A percentile compares a stretch with the other conserved stretches of the same genome.
These are phyloP conservation scores for Kazachstania taianensis DNA, from an alignment of 805 yeast genomes.

Conservation along the genomic window DNA sequence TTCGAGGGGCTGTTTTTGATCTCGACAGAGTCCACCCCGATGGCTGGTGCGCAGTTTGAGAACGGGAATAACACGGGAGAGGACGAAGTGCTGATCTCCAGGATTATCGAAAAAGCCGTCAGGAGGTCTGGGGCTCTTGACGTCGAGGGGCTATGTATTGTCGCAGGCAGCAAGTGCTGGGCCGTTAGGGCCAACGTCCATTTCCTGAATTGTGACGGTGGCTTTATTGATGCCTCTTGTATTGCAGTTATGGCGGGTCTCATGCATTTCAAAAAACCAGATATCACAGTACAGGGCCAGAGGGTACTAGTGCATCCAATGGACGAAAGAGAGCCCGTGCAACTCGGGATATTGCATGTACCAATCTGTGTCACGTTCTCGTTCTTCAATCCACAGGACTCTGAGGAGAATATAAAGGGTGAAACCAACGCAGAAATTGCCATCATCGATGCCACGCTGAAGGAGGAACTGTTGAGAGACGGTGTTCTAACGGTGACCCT, in stretches of 20 bases:
- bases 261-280: conserved; percentile 75
- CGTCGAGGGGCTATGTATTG: conserved; percentile 79
- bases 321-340: conserved; percentile 78
- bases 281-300: conserved; percentile 60
- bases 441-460: conserved; percentile 62
- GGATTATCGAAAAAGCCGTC: conserved; percentile 86
- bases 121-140: conserved; percentile 86
- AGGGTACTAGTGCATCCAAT: conserved; percentile 56
- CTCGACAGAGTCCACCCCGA: conserved; percentile 76
- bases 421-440: conserved; percentile 49
- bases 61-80: conserved; percentile 57
- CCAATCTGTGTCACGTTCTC: conserved; percentile 86
- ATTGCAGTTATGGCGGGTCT: conserved; percentile 83
- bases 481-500: conserved; percentile 79
- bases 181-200: conserved; percentile 81
- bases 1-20: conserved; percentile 85
- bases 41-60: conserved; percentile 84
- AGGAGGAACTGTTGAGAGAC: conserved; percentile 67
- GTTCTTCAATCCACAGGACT: conserved; percentile 60
- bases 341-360: conserved; percentile 73
- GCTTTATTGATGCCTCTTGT: conserved; percentile 81
- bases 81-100: conserved; percentile 68
- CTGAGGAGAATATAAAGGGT: conserved; percentile 64
- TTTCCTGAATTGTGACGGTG: conserved; percentile 85
- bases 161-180: conserved; percentile 91